phyloP scores from a whole-genome alignment of 805 yeast species.

The Saturnispora mendoncae region DNA sequence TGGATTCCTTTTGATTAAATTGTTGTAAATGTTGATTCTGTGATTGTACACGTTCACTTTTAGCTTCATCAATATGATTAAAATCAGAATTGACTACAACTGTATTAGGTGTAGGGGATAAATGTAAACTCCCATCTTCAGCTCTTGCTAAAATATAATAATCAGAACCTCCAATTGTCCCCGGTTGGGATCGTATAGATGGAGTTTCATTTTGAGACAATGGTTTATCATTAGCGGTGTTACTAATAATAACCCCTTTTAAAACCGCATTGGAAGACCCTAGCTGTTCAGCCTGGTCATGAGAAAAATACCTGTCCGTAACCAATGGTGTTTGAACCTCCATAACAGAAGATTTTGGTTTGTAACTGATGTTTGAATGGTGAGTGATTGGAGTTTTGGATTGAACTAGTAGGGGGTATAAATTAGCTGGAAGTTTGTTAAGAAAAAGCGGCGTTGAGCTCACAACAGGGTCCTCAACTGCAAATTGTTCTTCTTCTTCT shows the following conservation, averaged over 20 bases:
- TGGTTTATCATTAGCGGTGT: too few relatives aligned
- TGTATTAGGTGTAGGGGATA: constrained; percentile 57
- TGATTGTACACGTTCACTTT: constrained; percentile 9
- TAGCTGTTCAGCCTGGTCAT: constrained; percentile 47
- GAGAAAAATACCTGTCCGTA: constrained; percentile 59
- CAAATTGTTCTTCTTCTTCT: constrained; percentile 18
- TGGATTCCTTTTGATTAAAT: too few relatives aligned
- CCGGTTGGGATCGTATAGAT: constrained; percentile 15
- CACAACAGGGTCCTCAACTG: constrained; percentile 38
- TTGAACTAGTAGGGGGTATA: constrained; percentile 39
- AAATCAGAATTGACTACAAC: constrained; percentile 79
- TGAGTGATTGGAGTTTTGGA: constrained; percentile 44
- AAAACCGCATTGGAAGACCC: constrained; percentile 51
- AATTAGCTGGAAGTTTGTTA: constrained; percentile 17
- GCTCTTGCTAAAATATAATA: constrained; percentile 34
- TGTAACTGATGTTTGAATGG: constrained; percentile 33
- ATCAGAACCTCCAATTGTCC: constrained; percentile 15
- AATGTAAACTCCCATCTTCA: constrained; percentile 38
- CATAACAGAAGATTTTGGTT: constrained; percentile 51
- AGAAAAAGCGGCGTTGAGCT: constrained; percentile 51
- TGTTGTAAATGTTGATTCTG: constrained; percentile 35
- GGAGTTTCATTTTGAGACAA: constrained; percentile 6
- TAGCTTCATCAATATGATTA: constrained; percentile 58
- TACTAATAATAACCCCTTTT: constrained; percentile 56
- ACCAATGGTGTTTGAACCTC: constrained; percentile 74